Base-by-base conservation (phyloP, 345 rosid genomes). In the Lepidium africanum region DNA sequence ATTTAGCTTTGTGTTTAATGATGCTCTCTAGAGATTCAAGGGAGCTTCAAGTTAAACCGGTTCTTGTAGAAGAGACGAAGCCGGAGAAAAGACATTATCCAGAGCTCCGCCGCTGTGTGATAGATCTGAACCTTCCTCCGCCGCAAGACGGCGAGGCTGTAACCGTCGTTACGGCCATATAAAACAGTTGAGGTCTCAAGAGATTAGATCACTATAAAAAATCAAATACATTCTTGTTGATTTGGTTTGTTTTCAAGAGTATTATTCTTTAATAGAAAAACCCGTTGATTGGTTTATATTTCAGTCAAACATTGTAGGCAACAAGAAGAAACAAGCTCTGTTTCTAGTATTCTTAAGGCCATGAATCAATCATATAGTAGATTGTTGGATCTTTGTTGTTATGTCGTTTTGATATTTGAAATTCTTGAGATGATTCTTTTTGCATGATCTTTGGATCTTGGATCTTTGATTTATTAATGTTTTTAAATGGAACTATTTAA, bases 111-210 rank as follows among this genome's bases (percentile, higher is more conserved):
- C 72, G 69, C 10, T 79, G 74, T 59, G 50, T 80, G 64, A 83
- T 93, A 84, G 98, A 93, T 87, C 98, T 93, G 72, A 93, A 93
- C 77, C 84, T 93, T 77, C 98, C 98, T 6, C 96, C 98, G 45
- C 96, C 92, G 5, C 50, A 78, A 67, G 98, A 93, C 8, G 80
- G 79, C 15, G 97, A 93, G 9, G 39, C 32, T 19, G 62, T 41
- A 46, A 42, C 61, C 23, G 67, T 73, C 10, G 67, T 73, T 7
- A 52, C 63, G 9, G 59, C 74, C 25, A 39, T 74, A 36, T 74
- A 11, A 68, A 61, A 39, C 15, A 36, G 50, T 37, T 12, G 49
- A 14, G 14, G 42, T 9, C 12, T 30, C 21, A 12, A 48, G 72
- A 48, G 59, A 25, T 59, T 37, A 66, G 68, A 66, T 52, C 32